A percentile compares a stretch with the other conserved stretches of the same genome.
These are phyloP conservation scores for Trematosphaeria pertusa DNA, from an alignment of 2,329 filamentous ascomycete genomes.

Conservation along the genomic window DNA sequence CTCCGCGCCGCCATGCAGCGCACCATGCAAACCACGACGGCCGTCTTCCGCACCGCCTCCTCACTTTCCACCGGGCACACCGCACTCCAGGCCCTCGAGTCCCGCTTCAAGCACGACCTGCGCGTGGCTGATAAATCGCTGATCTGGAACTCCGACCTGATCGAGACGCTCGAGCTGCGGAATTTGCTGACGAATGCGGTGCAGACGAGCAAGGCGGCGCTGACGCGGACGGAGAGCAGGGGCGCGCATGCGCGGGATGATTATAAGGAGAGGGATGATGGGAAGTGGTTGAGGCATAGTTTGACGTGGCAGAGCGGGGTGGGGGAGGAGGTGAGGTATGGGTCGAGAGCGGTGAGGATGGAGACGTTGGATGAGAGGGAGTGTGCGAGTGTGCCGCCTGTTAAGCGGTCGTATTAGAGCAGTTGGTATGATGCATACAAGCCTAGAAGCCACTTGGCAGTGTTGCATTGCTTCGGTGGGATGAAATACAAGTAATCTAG, in stretches of 20 bases:
- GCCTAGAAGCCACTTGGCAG: too few relatives aligned
- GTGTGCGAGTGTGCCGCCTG: slow-evolving; percentile 47
- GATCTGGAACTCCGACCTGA: slow-evolving; percentile 59
- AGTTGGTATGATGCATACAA: too few relatives aligned
- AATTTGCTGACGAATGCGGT: slow-evolving; percentile 57
- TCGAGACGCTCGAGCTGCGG: slow-evolving; percentile 56
- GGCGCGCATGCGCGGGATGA: slow-evolving; percentile 58
- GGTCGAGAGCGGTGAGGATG: slow-evolving; percentile 52
- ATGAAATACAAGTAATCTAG: too few relatives aligned
- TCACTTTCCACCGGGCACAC: slow-evolving; percentile 44
- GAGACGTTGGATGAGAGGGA: slow-evolving; percentile 55
- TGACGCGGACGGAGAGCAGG: slow-evolving; percentile 53
- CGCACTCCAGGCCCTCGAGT: slow-evolving; percentile 44
- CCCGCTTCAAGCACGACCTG: slow-evolving; percentile 45
- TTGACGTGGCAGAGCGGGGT: slow-evolving; percentile 54
- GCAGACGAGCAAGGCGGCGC: slow-evolving; percentile 55
- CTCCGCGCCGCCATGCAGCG: slow-evolving; percentile 54
- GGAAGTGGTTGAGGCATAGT: slow-evolving; percentile 56
- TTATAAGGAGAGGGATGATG: slow-evolving; percentile 52
- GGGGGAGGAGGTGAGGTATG: slow-evolving; percentile 50
- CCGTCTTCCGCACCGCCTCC: slow-evolving; percentile 54
- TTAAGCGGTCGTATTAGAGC: slow-evolving; percentile 45
- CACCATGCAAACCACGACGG: slow-evolving; percentile 55
- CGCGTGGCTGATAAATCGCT: slow-evolving; percentile 52
- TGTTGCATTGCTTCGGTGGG: too few relatives aligned